A percentile compares a stretch with the other conserved stretches of the same genome.
These are phyloP conservation scores for Ceratocystis lukuohia DNA, from an alignment of 2,329 filamentous ascomycete genomes.

Conservation along the genomic window DNA sequence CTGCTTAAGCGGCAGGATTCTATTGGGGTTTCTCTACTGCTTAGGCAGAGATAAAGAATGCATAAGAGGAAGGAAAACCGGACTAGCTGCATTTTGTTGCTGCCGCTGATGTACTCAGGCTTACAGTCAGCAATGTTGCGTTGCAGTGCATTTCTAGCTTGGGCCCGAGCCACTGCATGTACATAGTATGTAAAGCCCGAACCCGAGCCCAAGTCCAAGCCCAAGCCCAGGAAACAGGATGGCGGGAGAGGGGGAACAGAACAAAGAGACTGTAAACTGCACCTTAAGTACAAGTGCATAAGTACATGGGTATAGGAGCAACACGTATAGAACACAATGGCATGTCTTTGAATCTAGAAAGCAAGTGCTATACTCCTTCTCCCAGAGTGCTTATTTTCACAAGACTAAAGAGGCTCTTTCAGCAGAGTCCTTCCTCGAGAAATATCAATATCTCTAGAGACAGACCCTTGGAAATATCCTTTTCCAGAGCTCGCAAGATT, in stretches of 20 bases:
- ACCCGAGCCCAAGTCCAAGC: not conserved
- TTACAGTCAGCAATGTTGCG: not conserved
- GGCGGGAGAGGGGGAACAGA: not conserved
- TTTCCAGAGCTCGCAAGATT: too few species aligned
- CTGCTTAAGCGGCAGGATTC: not conserved
- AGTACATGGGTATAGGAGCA: not conserved
- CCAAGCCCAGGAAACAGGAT: slow-evolving; percentile 1
- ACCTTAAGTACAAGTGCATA: not conserved
- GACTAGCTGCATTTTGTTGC: not conserved
- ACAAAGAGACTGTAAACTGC: not conserved
- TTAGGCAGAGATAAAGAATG: not conserved
- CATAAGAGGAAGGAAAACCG: not conserved
- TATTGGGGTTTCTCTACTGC: too few species aligned
- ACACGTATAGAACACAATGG: too few species aligned
- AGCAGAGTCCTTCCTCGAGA: not conserved
- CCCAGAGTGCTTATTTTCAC: too few species aligned
- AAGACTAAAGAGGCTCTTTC: not conserved
- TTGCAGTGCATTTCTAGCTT: not conserved
- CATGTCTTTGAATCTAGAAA: too few species aligned
- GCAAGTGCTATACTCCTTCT: too few species aligned
- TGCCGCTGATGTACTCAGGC: not conserved
- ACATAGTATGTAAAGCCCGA: not conserved
- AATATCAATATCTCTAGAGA: too few species aligned
- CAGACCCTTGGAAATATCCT: too few species aligned
- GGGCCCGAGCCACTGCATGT: too few species aligned